phyloP scores from a whole-genome alignment of 257 asterid genomes.

The Verbascum thapsus region DNA sequence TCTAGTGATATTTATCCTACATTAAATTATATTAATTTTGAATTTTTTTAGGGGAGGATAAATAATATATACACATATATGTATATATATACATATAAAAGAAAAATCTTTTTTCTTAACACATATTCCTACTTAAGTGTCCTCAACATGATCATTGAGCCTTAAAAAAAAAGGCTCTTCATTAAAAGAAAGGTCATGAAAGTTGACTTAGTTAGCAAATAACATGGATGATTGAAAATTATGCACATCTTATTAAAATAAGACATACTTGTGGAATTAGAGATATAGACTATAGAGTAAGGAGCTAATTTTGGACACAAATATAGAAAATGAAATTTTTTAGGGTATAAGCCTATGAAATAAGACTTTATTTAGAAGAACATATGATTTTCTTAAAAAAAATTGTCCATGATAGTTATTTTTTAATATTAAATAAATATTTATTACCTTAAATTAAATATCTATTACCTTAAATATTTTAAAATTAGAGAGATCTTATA shows the following conservation, averaged over 20 bases:
- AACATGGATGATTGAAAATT: slow-evolving; percentile 35
- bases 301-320: slow-evolving; percentile 23
- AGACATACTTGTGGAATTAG: background rate
- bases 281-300: background rate
- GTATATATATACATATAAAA: background rate
- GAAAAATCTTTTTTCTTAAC: slow-evolving; percentile 11
- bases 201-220: slow-evolving; percentile 31
- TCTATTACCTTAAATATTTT: no score
- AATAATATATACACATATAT: no score
- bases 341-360: slow-evolving; percentile 15
- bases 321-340: slow-evolving; percentile 24
- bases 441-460: no score
- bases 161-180: background rate
- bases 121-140: slow-evolving; percentile 9
- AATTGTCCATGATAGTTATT: no score
- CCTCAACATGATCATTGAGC: slow-evolving; percentile 16
- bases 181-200: slow-evolving; percentile 13
- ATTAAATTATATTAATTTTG: no score
- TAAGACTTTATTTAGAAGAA: no score
- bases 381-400: no score
- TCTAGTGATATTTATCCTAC: no score
- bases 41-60: no score
- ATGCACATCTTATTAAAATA: background rate
- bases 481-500: no score
- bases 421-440: no score